Base-by-base conservation (phyloP, 2,329 filamentous ascomycete species). In the Chaetoscypha palmicola region DNA sequence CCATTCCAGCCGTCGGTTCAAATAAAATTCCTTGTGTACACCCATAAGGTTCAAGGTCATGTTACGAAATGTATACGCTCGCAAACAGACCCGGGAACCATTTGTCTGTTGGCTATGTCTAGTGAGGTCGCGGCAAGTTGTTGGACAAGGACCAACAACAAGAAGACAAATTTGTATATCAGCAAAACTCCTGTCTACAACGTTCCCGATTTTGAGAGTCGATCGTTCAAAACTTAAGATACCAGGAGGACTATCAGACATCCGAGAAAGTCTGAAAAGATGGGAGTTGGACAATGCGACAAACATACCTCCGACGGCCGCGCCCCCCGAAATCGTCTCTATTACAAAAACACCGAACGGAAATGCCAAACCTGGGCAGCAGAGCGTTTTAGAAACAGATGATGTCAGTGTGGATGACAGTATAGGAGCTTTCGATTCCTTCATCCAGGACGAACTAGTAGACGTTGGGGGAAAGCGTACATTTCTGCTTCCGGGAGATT, bases 371-470 rank as follows among this genome's bases (percentile, higher is more conserved):
- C 3, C 20, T 16, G 17, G 21, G 12, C 11, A 30, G 12, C n/a
- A 19, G 8, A 11, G 14, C 14, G 48, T 52, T 19, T 45, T 50
- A 11, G 50, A 51, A 14, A 22, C 34, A 28, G 43, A 51, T 17
- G 34, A 24, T 14, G 48, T 43, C 7, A 19, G 14, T 20, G 55
- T 60, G 35, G 47, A 57, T 12, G 58, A 64, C 12, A 42, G 23
- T 30, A 50, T 60, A 23, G 38, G 34, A 11, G 28, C 53, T 23
- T 51, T 58, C 16, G 55, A 63, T 5, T 64, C 66, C 35, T 53
- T 72, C 38, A 60, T 63, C 21, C 61, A 62, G 31, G 70, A 69
- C 28, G 71, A 75, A 48, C 61, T 75, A n/a, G 68, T 73, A 9
- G 71, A 76, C 51, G 45, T 61, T 50, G 58, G 60, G 5, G 42